These are phyloP conservation scores for Helianthus annuus DNA, from an alignment of 129 eudicot species.

Conservation along the genomic window HanXRQr2.0-SUNRISE NC_035447.2:98767301-98767800, in stretches of 20 bases:
- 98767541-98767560: slow-evolving; percentile 62
- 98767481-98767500: not conserved
- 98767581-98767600: slow-evolving; percentile 69
- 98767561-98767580: slow-evolving; percentile 87
- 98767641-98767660: slow-evolving; percentile 1
- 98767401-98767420: too few relatives aligned
- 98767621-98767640: slow-evolving; percentile 24
- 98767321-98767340: too few relatives aligned
- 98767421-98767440: not conserved
- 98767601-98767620: slow-evolving; percentile 74
- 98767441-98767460: not conserved
- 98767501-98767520: slow-evolving; percentile 77
- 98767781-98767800: too few relatives aligned
- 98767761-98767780: not conserved
- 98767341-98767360: too few relatives aligned
- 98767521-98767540: slow-evolving; percentile 89
- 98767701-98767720: slow-evolving; percentile 3
- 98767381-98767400: too few relatives aligned
- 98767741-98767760: not conserved
- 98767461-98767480: not conserved
- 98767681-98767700: not conserved
- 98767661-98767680: not conserved
- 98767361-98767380: too few relatives aligned
- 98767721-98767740: not conserved
- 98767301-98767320: too few relatives aligned